Conservation (phyloP, 2,329 filamentous ascomycete genomes). For the Fragosphaeria purpurea region DNA sequence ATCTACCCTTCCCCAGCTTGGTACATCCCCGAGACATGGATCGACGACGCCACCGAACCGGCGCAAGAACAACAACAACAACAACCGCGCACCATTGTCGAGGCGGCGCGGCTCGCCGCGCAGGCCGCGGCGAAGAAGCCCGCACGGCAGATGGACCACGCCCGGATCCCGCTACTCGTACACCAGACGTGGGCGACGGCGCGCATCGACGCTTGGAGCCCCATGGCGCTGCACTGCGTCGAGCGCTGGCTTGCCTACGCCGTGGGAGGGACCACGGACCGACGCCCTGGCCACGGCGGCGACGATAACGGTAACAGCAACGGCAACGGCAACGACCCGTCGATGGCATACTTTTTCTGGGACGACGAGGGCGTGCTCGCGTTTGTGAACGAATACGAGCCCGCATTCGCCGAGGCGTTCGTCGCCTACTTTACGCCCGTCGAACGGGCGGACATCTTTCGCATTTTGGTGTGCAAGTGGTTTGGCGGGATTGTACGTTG, state of each 20-base stretch:
- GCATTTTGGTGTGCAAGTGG: conserved; percentile 1
- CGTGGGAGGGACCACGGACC: background rate
- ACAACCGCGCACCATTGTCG: background rate
- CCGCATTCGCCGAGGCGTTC: background rate
- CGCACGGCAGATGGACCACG: background rate
- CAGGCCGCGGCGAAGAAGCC: background rate
- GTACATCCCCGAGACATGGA: conserved; percentile 1
- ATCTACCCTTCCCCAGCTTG: background rate
- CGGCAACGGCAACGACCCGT: background rate
- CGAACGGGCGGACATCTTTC: conserved; percentile 1
- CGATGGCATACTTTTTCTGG: conserved; percentile 3
- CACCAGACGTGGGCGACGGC: conserved; percentile 3
- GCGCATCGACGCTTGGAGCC: background rate
- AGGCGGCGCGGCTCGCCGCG: background rate
- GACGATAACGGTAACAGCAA: background rate
- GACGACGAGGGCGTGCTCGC: background rate
- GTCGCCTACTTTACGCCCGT: background rate
- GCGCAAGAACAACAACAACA: too few species aligned
- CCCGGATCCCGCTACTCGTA: background rate
- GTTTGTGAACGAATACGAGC: background rate
- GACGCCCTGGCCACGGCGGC: too few species aligned
- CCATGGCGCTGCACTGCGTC: background rate
- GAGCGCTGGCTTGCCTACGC: conserved; percentile 1
- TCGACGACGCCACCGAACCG: background rate
- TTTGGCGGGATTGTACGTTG: background rate